These are phyloP conservation scores for Penicillium sp. DNA, from an alignment of 2,329 filamentous ascomycete genomes.

Conservation along the genomic window DNA sequence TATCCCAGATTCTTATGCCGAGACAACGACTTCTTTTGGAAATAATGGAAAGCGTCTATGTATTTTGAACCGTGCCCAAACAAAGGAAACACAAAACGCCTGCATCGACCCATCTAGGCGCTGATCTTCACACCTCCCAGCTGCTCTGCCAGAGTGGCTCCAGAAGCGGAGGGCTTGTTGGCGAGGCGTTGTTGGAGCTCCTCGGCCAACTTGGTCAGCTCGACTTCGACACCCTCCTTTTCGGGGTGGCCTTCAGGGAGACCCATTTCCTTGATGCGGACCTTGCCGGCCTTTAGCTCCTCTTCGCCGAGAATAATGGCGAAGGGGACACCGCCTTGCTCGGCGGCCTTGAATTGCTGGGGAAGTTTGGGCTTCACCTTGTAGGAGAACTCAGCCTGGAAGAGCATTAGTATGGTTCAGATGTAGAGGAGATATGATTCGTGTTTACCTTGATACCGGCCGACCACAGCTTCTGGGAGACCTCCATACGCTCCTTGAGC, in stretches of 20 bases:
- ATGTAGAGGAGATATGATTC: neutral
- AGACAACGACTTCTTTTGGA: neutral
- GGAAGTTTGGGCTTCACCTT: conserved; percentile 88
- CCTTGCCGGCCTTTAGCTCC: conserved; percentile 75
- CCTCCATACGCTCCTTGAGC: conserved; percentile 75
- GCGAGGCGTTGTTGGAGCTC: conserved; percentile 26
- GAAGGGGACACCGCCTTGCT: conserved; percentile 72
- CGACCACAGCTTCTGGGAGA: conserved; percentile 74
- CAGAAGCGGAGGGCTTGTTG: conserved; percentile 18
- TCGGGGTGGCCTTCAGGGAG: conserved; percentile 77
- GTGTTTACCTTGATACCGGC: conserved; percentile 70
- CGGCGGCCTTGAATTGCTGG: conserved; percentile 86
- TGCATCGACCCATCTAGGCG: neutral
- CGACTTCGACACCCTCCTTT: conserved; percentile 78
- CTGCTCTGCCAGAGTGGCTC: conserved; percentile 22
- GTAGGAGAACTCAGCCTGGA: conserved; percentile 73
- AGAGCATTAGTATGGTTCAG: conserved; percentile 18
- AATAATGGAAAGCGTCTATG: neutral
- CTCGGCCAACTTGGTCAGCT: conserved; percentile 42
- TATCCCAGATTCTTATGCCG: neutral
- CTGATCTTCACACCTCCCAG: conserved; percentile 21
- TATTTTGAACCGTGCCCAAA: neutral
- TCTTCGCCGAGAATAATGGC: conserved; percentile 88
- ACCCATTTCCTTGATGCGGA: conserved; percentile 82
- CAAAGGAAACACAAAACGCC: neutral